Base-by-base conservation (phyloP, 2,329 filamentous ascomycete genomes). In the Cytospora leucostoma region DNA sequence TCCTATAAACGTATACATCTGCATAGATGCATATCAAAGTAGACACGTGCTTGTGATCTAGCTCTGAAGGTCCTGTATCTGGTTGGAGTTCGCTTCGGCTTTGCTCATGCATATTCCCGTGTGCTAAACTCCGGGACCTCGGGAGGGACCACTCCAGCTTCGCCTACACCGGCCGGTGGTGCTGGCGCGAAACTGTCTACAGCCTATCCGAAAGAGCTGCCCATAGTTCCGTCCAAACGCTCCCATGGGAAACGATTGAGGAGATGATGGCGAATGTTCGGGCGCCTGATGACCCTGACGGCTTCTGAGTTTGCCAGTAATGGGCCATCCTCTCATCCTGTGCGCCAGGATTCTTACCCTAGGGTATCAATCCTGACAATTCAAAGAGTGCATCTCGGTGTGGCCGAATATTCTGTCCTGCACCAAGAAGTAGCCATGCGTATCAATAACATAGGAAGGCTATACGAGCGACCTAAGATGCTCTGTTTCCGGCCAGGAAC, bases 341-440 rank as follows among this genome's bases (percentile, higher is more conserved):
- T 27, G 10, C 40, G n/a, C 11, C 15, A 8, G 37, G 19, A 37
- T 6, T 8, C 35, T 2, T 37, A 10, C n/a, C n/a, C n/a, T n/a
- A n/a, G n/a, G n/a, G n/a, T n/a, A n/a, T n/a, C n/a, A n/a, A n/a
- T 37, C 3, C 15, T 40, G 21, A 50, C 33, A n/a, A 10, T 17
- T 27, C 33, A 21, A 44, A 70, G 66, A 7, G 64, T 71, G n/a
- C 64, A 68, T 33, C 61, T 71, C 6, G 59, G 68, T 7, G 53
- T 70, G 10, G 69, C 70, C n/a, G 69, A 71, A 49, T 71, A 72
- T 35, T 56, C 64, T 35, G 51, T 70, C 2, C 66, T 72, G 62
- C 70, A 70, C 51, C 13, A 58, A 4, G 67, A 70, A n/a, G 50
- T 70, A 13, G 61, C 54, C 2, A 33, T 65, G 11, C 70, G 63